Base-by-base conservation (phyloP, 2,329 filamentous ascomycete species). In the Aureobasidium uvarum region DNA sequence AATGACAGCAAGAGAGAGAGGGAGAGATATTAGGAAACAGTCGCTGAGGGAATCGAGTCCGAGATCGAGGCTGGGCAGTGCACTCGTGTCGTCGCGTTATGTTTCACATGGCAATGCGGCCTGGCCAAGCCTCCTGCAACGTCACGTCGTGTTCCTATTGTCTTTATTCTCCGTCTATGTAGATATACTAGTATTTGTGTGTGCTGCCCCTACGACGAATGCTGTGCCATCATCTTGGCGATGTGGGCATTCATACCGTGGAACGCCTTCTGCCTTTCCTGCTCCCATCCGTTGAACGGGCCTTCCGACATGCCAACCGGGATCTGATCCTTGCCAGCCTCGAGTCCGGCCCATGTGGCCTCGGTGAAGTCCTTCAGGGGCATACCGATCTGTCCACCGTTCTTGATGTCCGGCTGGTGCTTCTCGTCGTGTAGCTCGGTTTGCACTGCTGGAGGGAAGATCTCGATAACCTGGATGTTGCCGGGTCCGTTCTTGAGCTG, bases 391-490 rank as follows among this genome's bases (percentile, higher is more conserved):
- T 74, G 67, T 18, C 78, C 69, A 0, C 81, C 82, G 78, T 69
- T 83, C 75, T 68, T 68, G 66, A 69, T 68, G 68, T 84, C 81
- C 0, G 82, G 82, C 73, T 84, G 82, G 66, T 84, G 80, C 71
- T 83, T 83, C 33, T 76, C 76, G 66, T 85, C 82, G 66, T 85
- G 83, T 31, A 85, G 72, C 70, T 85, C 83, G 0, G 82, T 85
- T 74, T 85, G 83, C 41, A 85, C 83, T 0, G 82, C 81, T 0
- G 83, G 84, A 3, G 83, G 83, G 64, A 81, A 82, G 11, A 85
- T 76, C 71, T 85, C 83, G 43, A 85, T 74, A n/a, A 85, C 78
- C 67, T 83, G 82, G 70, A 85, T 76, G 54, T 81, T 79, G 5
- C 77, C 78, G 0, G 75, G 72, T 1, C 76, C 77, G 5, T 77